phyloP scores from a whole-genome alignment of 495 filamentous ascomycete species.

The Hypoxylon intermedium region DNA sequence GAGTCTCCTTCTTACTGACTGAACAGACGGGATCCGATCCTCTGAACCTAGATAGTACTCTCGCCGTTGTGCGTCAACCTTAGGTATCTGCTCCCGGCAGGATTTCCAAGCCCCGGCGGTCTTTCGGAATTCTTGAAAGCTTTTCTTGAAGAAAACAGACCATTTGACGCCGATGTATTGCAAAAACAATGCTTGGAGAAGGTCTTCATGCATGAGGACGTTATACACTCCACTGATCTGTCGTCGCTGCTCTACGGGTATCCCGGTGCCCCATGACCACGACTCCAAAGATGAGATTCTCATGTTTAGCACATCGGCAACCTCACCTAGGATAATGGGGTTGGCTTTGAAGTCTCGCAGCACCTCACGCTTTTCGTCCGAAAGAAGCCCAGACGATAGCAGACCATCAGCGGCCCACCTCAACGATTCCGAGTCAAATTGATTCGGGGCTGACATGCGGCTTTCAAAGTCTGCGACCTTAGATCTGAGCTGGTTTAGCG shows the following conservation, averaged over 20 bases:
- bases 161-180: conserved; percentile 70
- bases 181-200: conserved; percentile 69
- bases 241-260: conserved; percentile 66
- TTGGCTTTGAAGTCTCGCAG: conserved; percentile 67
- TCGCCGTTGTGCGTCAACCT: conserved; percentile 54
- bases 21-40: conserved; percentile 34
- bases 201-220: conserved; percentile 71
- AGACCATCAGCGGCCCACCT: conserved; percentile 62
- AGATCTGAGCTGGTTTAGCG: conserved; percentile 53
- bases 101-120: conserved; percentile 54
- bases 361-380: conserved; percentile 63
- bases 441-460: conserved; percentile 44
- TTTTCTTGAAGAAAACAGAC: conserved; percentile 62
- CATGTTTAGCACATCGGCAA: conserved; percentile 74
- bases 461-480: conserved; percentile 55
- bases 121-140: conserved; percentile 53
- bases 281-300: conserved; percentile 62
- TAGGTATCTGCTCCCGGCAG: conserved; percentile 47
- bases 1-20: conserved; percentile 45
- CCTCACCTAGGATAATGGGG: conserved; percentile 61
- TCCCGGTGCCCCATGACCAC: conserved; percentile 66
- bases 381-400: conserved; percentile 62
- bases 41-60: conserved; percentile 54
- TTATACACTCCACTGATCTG: conserved; percentile 68
- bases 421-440: conserved; percentile 53